These are phyloP conservation scores for Yamadazyma buinensis DNA, from an alignment of 1,139 yeast species.

Conservation along the genomic window DNA sequence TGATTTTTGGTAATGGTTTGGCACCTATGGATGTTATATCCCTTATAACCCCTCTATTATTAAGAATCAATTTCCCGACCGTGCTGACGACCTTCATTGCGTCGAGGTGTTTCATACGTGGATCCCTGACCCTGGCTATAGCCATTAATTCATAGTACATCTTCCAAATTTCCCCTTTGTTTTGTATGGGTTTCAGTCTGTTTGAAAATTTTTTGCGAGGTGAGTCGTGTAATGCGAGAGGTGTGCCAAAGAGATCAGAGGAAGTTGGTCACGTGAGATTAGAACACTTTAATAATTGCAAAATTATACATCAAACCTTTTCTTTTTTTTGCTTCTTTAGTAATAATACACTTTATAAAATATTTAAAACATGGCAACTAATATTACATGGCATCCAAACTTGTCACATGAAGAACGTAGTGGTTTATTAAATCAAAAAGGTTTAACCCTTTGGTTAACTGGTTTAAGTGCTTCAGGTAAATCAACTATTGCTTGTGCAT, in stretches of 20 bases:
- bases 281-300: too few relatives aligned
- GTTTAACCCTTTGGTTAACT: conserved; percentile 91
- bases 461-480: conserved; percentile 95
- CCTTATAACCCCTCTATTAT: conserved; percentile 90
- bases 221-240: too few relatives aligned
- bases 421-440: conserved; percentile 69
- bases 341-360: not conserved
- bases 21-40: conserved; percentile 78
- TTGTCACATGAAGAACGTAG: conserved; percentile 79
- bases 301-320: too few relatives aligned
- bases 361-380: conserved; percentile 69
- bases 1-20: conserved; percentile 72
- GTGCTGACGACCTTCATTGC: conserved; percentile 74
- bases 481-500: conserved; percentile 91
- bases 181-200: too few relatives aligned
- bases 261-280: conserved; percentile 7
- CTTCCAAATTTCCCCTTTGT: too few relatives aligned
- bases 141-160: conserved; percentile 93
- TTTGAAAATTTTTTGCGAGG: too few relatives aligned
- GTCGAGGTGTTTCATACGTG: conserved; percentile 52
- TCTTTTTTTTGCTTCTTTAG: not conserved
- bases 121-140: conserved; percentile 73
- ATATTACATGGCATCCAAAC: conserved; percentile 94
- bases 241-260: too few relatives aligned
- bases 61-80: conserved; percentile 75